A percentile compares a stretch with the other conserved stretches of the same genome.
phyloP scores from a whole-genome alignment of 2,329 filamentous ascomycete genomes.

The Cladophialophora bantiana region DNA sequence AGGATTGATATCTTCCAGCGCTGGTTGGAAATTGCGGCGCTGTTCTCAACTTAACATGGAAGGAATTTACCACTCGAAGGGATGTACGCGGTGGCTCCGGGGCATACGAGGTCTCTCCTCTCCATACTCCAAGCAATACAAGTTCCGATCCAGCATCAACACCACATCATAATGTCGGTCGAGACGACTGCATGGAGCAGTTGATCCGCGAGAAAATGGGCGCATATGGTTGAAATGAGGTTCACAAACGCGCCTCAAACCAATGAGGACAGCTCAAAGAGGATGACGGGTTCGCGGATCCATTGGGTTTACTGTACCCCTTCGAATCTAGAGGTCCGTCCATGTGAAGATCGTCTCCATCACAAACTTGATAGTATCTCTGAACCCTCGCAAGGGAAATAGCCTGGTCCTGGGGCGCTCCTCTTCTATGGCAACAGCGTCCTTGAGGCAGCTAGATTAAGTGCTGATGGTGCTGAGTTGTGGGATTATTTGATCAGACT shows the following conservation, averaged over 20 bases:
- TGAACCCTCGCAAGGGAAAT: neutral
- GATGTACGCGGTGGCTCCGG: neutral
- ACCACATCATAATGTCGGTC: neutral
- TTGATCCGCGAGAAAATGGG: neutral
- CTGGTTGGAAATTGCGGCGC: neutral
- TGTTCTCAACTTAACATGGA: neutral
- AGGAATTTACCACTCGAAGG: neutral
- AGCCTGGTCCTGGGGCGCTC: neutral
- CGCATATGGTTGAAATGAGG: neutral
- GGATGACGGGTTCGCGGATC: neutral
- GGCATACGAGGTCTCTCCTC: neutral
- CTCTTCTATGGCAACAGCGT: neutral
- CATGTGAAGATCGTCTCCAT: neutral
- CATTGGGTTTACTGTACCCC: neutral
- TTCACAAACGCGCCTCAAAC: neutral
- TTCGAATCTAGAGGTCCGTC: neutral
- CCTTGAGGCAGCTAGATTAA: neutral
- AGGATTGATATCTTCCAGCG: neutral
- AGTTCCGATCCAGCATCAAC: neutral
- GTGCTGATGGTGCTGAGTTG: neutral
- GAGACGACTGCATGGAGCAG: neutral
- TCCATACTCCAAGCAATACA: neutral
- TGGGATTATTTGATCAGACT: conserved; percentile 4
- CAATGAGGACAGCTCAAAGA: neutral
- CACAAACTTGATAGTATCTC: neutral